These are phyloP conservation scores for Botrytis deweyae DNA, from an alignment of 2,329 filamentous ascomycete species.

Conservation along the genomic window DNA sequence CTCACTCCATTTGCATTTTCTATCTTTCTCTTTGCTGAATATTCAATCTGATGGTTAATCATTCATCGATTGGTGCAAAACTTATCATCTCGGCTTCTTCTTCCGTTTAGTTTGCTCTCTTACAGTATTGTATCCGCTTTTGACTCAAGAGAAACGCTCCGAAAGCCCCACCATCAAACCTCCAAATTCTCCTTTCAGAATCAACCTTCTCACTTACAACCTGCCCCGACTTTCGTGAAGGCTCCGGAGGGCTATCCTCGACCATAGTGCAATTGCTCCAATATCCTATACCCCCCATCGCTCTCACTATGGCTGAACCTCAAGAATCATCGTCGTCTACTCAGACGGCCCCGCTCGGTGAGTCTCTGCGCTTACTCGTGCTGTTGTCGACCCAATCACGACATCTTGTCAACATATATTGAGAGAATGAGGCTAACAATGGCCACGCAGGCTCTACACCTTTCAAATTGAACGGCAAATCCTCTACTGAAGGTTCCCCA, in stretches of 20 bases:
- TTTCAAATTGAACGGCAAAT: conserved; percentile 25
- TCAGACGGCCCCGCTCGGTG: conserved; percentile 30
- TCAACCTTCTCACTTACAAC: conserved; percentile 17
- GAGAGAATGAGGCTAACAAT: background rate
- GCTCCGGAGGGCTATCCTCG: conserved; percentile 23
- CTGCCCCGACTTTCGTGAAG: conserved; percentile 20
- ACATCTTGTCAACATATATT: conserved; percentile 8
- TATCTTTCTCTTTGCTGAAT: background rate
- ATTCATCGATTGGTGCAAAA: conserved; percentile 12
- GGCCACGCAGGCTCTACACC: conserved; percentile 8
- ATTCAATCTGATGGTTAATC: background rate
- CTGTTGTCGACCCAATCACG: conserved; percentile 23
- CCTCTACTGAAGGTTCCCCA: conserved; percentile 39
- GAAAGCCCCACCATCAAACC: conserved; percentile 25
- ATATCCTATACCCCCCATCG: background rate
- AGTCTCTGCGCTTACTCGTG: conserved; percentile 31
- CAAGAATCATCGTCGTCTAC: conserved; percentile 23
- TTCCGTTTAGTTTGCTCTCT: conserved; percentile 10
- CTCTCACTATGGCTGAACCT: conserved; percentile 29
- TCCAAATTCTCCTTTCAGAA: conserved; percentile 24
- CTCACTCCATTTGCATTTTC: background rate
- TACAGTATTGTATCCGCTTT: conserved; percentile 16
- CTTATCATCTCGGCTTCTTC: conserved; percentile 17
- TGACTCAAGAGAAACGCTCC: conserved; percentile 21
- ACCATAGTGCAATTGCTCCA: conserved; percentile 20